Percentiles rank a stretch among this genome's conserved stretches.
Conservation (phyloP, 192 early-diverging fungal species). For the Physocladia obscura region DNA sequence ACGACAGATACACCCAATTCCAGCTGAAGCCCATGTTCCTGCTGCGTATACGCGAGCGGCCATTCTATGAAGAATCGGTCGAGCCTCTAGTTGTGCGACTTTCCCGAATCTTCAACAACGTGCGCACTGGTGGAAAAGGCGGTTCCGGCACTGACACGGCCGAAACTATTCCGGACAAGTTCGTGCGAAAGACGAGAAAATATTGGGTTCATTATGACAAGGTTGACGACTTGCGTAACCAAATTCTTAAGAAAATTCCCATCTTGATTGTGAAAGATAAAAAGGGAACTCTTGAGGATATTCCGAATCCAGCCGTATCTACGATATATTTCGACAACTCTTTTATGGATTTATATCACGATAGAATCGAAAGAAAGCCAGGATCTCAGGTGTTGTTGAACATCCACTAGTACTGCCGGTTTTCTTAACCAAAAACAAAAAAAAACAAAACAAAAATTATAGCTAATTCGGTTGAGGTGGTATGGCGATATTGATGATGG, state of each 20-base stretch:
- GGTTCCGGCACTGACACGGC: conserved; percentile 12
- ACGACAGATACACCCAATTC: conserved; percentile 92
- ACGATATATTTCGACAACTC: conserved; percentile 94
- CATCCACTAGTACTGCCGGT: too few relatives aligned
- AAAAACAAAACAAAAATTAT: not conserved
- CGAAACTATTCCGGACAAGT: conserved; percentile 54
- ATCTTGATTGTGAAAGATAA: conserved; percentile 28
- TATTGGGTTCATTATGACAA: conserved; percentile 89
- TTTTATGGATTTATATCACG: conserved; percentile 82
- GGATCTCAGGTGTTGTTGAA: conserved; percentile 70
- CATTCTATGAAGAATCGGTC: conserved; percentile 80
- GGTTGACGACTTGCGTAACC: conserved; percentile 21
- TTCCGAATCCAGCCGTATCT: conserved; percentile 82
- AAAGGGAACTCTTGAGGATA: conserved; percentile 16
- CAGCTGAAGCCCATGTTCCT: conserved; percentile 75
- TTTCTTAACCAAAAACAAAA: too few relatives aligned
- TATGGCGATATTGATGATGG: conserved; percentile 84
- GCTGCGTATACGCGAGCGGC: conserved; percentile 54
- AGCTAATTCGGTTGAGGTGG: conserved; percentile 84
- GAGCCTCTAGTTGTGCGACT: conserved; percentile 82
- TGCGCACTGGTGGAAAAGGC: conserved; percentile 44
- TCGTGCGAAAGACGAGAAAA: conserved; percentile 84
- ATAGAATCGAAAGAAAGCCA: conserved; percentile 80
- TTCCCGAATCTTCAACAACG: conserved; percentile 48
- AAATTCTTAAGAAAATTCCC: conserved; percentile 29